A percentile compares a stretch with the other conserved stretches of the same genome.
phyloP scores from a whole-genome alignment of 2,329 filamentous ascomycete species.

The Penicillium rolfsii region DNA sequence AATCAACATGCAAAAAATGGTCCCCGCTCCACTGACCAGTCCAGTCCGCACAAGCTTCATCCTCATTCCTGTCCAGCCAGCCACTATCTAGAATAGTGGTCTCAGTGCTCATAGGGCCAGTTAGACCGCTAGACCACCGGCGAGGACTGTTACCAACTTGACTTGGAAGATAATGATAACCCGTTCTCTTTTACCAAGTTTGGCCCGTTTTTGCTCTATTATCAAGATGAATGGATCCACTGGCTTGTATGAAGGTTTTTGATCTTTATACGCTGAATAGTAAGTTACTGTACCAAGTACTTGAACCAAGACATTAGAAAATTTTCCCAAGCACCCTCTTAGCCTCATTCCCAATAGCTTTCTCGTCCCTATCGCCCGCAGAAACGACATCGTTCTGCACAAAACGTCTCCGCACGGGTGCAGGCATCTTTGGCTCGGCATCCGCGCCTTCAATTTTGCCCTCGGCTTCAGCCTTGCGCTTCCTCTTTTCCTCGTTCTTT shows the following conservation, averaged over 20 bases:
- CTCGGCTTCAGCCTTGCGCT: slow-evolving; percentile 31
- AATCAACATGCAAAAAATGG: too few relatives aligned
- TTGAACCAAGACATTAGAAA: slow-evolving; percentile 35
- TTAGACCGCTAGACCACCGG: too few relatives aligned
- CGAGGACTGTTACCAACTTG: too few relatives aligned
- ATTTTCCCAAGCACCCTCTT: slow-evolving; percentile 53
- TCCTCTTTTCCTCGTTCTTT: slow-evolving; percentile 48
- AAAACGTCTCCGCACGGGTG: slow-evolving; percentile 42
- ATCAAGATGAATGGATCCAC: background rate
- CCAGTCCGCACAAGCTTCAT: too few relatives aligned
- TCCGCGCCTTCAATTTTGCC: slow-evolving; percentile 2
- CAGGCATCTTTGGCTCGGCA: slow-evolving; percentile 18
- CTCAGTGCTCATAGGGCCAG: too few relatives aligned
- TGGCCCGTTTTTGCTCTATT: background rate
- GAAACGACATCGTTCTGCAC: slow-evolving; percentile 49
- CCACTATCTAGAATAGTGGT: too few relatives aligned
- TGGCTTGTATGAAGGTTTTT: background rate
- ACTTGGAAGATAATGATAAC: background rate
- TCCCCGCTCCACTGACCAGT: too few relatives aligned
- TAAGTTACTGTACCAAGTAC: background rate
- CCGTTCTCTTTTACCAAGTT: background rate
- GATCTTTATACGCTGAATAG: background rate
- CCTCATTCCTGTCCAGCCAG: too few relatives aligned
- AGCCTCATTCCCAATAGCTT: slow-evolving; percentile 42
- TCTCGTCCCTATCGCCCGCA: slow-evolving; percentile 25